A percentile compares a stretch with the other conserved stretches of the same genome.
Evolutionary conservation across 495 filamentous ascomycete genomes (phyloP).

Genomic region (Tuber umbilicatum): DNA sequence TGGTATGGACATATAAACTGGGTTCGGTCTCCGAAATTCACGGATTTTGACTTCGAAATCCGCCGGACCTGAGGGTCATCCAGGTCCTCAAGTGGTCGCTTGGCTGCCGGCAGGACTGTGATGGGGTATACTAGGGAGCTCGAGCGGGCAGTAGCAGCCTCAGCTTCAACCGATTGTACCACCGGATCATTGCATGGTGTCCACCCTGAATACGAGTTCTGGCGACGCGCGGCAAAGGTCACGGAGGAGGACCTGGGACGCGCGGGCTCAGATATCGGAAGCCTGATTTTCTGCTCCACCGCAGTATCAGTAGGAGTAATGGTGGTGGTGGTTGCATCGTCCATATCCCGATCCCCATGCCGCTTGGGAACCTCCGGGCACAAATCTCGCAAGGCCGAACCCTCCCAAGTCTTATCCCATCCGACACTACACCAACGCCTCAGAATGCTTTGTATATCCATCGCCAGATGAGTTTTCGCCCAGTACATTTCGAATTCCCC

Average conservation of each 20-base stretch:
- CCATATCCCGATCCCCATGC: neutral
- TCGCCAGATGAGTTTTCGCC: constrained; percentile 33
- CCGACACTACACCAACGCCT: constrained; percentile 30
- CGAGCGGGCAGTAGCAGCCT: neutral
- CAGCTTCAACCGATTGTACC: neutral
- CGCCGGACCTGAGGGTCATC: constrained; percentile 16
- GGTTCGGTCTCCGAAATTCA: constrained; percentile 16
- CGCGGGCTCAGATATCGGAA: neutral
- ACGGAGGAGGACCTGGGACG: neutral
- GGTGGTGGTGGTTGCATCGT: neutral
- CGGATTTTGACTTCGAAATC: constrained; percentile 5
- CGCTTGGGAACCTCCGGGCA: neutral
- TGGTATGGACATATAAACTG: constrained; percentile 32
- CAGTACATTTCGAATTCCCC: constrained; percentile 31
- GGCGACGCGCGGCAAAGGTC: neutral
- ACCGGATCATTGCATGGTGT: neutral
- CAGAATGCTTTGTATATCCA: constrained; percentile 36
- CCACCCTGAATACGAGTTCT: neutral
- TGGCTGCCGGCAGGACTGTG: neutral
- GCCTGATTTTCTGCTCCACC: neutral
- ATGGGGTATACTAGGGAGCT: neutral
- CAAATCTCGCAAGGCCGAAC: constrained; percentile 15
- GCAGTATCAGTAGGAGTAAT: neutral
- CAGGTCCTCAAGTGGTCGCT: constrained; percentile 22
- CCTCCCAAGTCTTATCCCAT: constrained; percentile 25